phyloP scores from a whole-genome alignment of 1,284 basidiomycete species.

The Anthracocystis setariae region DNA sequence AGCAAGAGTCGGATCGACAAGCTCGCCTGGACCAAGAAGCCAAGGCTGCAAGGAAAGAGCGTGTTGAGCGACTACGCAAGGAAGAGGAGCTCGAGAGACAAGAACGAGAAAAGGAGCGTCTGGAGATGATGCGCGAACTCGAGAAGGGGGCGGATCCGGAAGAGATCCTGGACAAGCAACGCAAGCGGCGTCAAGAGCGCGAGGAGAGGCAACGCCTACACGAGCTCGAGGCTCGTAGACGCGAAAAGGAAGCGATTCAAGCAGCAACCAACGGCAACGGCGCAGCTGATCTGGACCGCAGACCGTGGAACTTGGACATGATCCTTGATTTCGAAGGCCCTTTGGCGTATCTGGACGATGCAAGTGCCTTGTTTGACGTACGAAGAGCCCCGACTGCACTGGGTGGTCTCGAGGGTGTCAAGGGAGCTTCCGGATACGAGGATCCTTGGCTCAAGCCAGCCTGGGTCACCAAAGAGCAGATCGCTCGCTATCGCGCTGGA shows the following conservation, averaged over 20 bases:
- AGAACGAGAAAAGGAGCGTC: slow-evolving; percentile 52
- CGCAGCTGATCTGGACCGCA: slow-evolving; percentile 18
- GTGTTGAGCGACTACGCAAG: slow-evolving; percentile 48
- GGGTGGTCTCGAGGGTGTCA: slow-evolving; percentile 47
- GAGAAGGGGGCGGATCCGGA: slow-evolving; percentile 58
- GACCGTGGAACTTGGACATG: slow-evolving; percentile 53
- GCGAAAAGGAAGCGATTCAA: slow-evolving; percentile 40
- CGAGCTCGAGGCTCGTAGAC: slow-evolving; percentile 26
- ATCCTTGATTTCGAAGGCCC: slow-evolving; percentile 60
- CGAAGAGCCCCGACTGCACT: slow-evolving; percentile 47
- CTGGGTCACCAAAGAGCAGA: slow-evolving; percentile 35
- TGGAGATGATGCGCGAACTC: slow-evolving; percentile 59
- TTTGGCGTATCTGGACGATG: slow-evolving; percentile 58
- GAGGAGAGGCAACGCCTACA: slow-evolving; percentile 36
- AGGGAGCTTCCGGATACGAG: slow-evolving; percentile 48
- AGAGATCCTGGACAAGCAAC: slow-evolving; percentile 45
- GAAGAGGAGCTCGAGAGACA: slow-evolving; percentile 56
- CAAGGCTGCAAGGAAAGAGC: slow-evolving; percentile 46
- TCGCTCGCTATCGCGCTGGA: slow-evolving; percentile 56
- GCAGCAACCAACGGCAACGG: slow-evolving; percentile 12
- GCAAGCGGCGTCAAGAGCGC: slow-evolving; percentile 47
- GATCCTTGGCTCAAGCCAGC: slow-evolving; percentile 59
- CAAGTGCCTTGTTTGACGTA: slow-evolving; percentile 38
- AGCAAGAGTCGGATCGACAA: slow-evolving; percentile 56
- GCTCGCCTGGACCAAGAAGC: slow-evolving; percentile 53